Evolutionary conservation across 2,329 filamentous ascomycete genomes (phyloP), one percentile per base, ranked within the genome.

Genomic region (Truncatella angustata): DNA sequence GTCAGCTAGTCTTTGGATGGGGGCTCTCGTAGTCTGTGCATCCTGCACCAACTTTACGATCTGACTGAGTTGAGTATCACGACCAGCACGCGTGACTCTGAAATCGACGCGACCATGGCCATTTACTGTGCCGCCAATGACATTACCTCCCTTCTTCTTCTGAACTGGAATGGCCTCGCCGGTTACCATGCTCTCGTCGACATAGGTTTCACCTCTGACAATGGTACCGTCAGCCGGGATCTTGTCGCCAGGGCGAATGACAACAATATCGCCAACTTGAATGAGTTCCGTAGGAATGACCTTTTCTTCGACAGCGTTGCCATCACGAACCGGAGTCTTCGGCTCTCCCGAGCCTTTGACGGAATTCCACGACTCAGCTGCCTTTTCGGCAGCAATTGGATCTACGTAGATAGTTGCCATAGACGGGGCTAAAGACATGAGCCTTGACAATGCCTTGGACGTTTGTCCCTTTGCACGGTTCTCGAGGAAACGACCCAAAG

Each of bases 41-140:
- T 97, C 91, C 70, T 99, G 94, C 0, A 99, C 94, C n/a, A 97
- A 82, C 70, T 93, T 94, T 57, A 99, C 94, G 58, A 99, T 99
- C 71, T 97, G 94, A 70, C 91, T 96, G 51, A 99, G 85, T 68
- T 97, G 93, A 1, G 94, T 99, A 65, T 99, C 93, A 56, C 92
- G 88, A 45, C 94, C 94, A 32, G 93, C 92, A 60, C 93, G 84
- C 3, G 90, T 96, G 54, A 99, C 94, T 39, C 89, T 85, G 70
- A 97, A 94, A 68, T 97, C 94, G 35, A 97, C 77, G 44, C 93
- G 86, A 3, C 94, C 94, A 57, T 92, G 88, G 21, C 92, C 91
- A 66, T 99, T 99, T 64, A 99, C 93, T 2, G 94, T 97, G 26
- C 94, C 94, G 47, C 91, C 94, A 67, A 97, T 94, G 52, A 99